Evolutionary conservation across 2,329 filamentous ascomycete genomes (phyloP).

Genomic region (Hansfordia pulvinata): DNA sequence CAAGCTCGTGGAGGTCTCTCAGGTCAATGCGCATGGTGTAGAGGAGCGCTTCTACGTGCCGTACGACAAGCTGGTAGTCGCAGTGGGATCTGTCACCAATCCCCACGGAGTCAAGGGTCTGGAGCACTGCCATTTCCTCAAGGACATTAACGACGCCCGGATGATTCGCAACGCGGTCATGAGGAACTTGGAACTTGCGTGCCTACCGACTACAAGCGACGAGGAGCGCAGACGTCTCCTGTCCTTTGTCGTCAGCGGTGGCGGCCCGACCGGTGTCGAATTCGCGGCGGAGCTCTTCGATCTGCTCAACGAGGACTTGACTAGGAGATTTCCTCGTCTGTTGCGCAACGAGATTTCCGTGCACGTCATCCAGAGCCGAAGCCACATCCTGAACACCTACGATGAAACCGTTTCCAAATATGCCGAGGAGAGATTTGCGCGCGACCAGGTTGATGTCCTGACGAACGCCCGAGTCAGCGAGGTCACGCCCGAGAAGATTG

Average conservation of each 20-base stretch:
- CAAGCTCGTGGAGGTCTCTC: slow-evolving; percentile 78
- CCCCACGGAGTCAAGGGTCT: slow-evolving; percentile 91
- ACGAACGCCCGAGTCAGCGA: slow-evolving; percentile 92
- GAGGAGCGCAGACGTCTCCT: slow-evolving; percentile 76
- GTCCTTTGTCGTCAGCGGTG: slow-evolving; percentile 92
- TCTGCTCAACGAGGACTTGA: slow-evolving; percentile 88
- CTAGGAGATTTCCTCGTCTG: slow-evolving; percentile 69
- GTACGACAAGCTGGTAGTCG: slow-evolving; percentile 92
- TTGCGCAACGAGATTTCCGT: slow-evolving; percentile 97
- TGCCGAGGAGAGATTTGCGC: slow-evolving; percentile 79
- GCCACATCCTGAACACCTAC: slow-evolving; percentile 95
- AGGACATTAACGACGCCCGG: slow-evolving; percentile 86
- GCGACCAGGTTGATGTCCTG: slow-evolving; percentile 81
- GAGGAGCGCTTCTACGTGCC: slow-evolving; percentile 80
- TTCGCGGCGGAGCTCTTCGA: slow-evolving; percentile 96
- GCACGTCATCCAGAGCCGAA: slow-evolving; percentile 86
- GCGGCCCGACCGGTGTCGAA: slow-evolving; percentile 91
- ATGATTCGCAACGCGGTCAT: slow-evolving; percentile 80
- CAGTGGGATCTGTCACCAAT: slow-evolving; percentile 85
- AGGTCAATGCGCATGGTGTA: slow-evolving; percentile 56
- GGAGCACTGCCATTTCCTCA: slow-evolving; percentile 87
- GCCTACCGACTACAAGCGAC: slow-evolving; percentile 82
- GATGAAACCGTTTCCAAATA: slow-evolving; percentile 89
- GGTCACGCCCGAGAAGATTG: slow-evolving; percentile 67
- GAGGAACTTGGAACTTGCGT: slow-evolving; percentile 79